Evolutionary conservation across 371 early-diverging fungal genomes (phyloP).

Genomic region (Neoconidiobolus thromboides): DNA sequence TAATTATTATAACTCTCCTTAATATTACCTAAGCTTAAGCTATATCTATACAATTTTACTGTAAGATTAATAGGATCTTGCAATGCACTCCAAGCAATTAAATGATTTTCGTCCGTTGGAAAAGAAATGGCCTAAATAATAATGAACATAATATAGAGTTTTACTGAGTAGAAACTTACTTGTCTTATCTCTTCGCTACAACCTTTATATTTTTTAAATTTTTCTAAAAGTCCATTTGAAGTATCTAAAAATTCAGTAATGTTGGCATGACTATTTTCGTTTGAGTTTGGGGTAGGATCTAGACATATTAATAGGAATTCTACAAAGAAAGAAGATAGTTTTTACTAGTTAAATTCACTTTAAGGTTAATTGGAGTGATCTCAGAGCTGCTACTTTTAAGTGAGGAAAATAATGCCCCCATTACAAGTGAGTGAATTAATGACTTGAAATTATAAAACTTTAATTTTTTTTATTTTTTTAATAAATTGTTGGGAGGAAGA

Average conservation of each 20-base stretch:
- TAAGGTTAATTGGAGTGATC: neutral
- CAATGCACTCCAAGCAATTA: conserved; percentile 1
- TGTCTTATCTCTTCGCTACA: conserved; percentile 5
- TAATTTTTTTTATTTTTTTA: too few species aligned
- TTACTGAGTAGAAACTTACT: neutral
- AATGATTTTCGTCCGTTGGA: neutral
- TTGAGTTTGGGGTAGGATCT: neutral
- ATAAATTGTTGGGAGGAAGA: too few species aligned
- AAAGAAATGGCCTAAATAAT: conserved; percentile 2
- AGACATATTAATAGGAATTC: neutral
- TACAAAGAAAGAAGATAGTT: neutral
- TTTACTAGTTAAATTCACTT: neutral
- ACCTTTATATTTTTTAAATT: neutral
- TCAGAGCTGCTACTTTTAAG: neutral
- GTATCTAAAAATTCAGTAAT: neutral
- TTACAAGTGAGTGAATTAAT: neutral
- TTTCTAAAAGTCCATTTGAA: neutral
- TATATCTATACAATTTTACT: conserved; percentile 1
- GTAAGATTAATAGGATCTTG: neutral
- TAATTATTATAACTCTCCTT: too few species aligned
- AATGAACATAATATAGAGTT: neutral
- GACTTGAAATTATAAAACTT: too few species aligned
- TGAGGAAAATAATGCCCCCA: neutral
- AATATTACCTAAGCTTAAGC: neutral
- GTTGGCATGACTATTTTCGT: neutral